Evolutionary conservation across 495 filamentous ascomycete genomes (phyloP).

Genomic region (Neurospora tetrasperma): DNA sequence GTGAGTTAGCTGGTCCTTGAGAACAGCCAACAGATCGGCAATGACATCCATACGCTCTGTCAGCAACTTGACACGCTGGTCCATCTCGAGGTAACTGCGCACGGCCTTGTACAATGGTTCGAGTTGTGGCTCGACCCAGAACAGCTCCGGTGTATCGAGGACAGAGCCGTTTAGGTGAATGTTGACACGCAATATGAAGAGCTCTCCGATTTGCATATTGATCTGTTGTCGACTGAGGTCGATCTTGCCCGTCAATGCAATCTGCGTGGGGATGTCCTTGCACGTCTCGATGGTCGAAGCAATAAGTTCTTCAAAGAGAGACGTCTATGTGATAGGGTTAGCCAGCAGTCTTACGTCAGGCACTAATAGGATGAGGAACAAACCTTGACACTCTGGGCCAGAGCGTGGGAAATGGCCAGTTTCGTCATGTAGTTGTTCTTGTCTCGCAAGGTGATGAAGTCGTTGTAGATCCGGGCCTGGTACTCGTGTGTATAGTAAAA

Average conservation of each 20-base stretch:
- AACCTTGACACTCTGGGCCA: constrained; percentile 89
- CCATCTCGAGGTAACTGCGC: constrained; percentile 92
- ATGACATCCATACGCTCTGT: constrained; percentile 90
- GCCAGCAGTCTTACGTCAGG: not conserved
- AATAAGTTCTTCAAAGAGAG: constrained; percentile 92
- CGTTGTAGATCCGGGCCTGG: constrained; percentile 96
- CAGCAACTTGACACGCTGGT: constrained; percentile 82
- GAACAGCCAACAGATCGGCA: constrained; percentile 82
- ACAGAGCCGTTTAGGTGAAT: constrained; percentile 96
- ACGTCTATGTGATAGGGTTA: constrained; percentile 51
- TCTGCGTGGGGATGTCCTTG: constrained; percentile 79
- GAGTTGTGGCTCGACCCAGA: constrained; percentile 95
- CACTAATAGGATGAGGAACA: not conserved
- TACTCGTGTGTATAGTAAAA: constrained; percentile 98
- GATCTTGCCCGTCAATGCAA: constrained; percentile 84
- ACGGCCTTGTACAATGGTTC: constrained; percentile 94
- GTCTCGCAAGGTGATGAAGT: constrained; percentile 89
- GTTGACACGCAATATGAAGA: constrained; percentile 94
- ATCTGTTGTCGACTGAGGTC: constrained; percentile 73
- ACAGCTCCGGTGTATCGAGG: constrained; percentile 92
- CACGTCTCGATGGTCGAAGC: constrained; percentile 83
- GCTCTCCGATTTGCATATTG: constrained; percentile 97
- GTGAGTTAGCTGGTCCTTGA: constrained; percentile 93
- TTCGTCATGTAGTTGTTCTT: constrained; percentile 97
- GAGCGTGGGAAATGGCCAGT: constrained; percentile 87